phyloP scores from a whole-genome alignment of 164 flowering plant species.

The grape (Vitis vinifera) region ASM3070453v1 NC_081822.1:19987001-19987500 shows the following conservation, averaged over 20 bases:
- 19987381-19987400: no score
- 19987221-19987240: conserved; percentile 88
- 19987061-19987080: conserved; percentile 85
- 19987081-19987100: conserved; percentile 71
- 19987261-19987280: conserved; percentile 75
- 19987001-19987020: no score
- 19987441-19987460: no score
- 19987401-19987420: no score
- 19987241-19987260: conserved; percentile 82
- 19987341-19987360: no score
- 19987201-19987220: conserved; percentile 70
- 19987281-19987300: no score
- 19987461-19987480: no score
- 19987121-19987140: conserved; percentile 94
- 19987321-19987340: no score
- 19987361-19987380: no score
- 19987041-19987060: conserved; percentile 91
- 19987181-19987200: conserved; percentile 42
- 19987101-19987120: conserved; percentile 87
- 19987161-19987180: conserved; percentile 62
- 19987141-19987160: conserved; percentile 80
- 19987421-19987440: no score
- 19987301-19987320: no score
- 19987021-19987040: conserved; percentile 67
- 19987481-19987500: no score